Evolutionary conservation across 495 filamentous ascomycete species (phyloP), one percentile per base, ranked within the genome.

Genomic region (Talaromyces wortmannii): DNA sequence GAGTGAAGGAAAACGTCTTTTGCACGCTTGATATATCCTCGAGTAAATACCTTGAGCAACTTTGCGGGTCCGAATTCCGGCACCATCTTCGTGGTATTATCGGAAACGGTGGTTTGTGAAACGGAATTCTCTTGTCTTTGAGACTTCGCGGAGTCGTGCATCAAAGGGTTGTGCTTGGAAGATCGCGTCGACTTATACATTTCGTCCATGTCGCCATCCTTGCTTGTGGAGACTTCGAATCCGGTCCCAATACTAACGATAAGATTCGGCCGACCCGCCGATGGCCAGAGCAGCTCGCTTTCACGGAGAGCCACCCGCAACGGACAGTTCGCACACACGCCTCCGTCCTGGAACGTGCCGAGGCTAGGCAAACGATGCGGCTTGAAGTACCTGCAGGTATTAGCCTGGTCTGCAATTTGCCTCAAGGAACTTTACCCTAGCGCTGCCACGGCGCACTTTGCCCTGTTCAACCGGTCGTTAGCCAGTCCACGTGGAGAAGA

Each of bases 191-290:
- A n/a, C n/a, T n/a, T n/a, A n/a, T n/a, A n/a, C n/a, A n/a, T n/a
- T n/a, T n/a, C n/a, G n/a, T n/a, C n/a, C n/a, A n/a, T n/a, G n/a
- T n/a, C n/a, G n/a, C n/a, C n/a, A n/a, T n/a, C n/a, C n/a, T n/a
- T n/a, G n/a, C n/a, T n/a, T n/a, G n/a, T n/a, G n/a, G n/a, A n/a
- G n/a, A n/a, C n/a, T n/a, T n/a, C n/a, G n/a, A 31, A 55, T n/a
- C 70, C 71, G 0, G 70, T 75, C 2, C 68, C 71, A 7, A 75
- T 55, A 11, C 61, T 69, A 3, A 75, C 48, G 31, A 70, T 50
- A 12, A 72, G 56, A 49, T 68, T 63, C 30, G 62, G 55, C 58
- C 50, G 57, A 15, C 48, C 17, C 17, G 53, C 48, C n/a, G 44
- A 58, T 12, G 67, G 70, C 59, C 62, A 73, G 44, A 72, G 61